These are phyloP conservation scores for Gossypium mustelinum DNA, from an alignment of 345 rosid genomes.

Conservation along the genomic window DNA sequence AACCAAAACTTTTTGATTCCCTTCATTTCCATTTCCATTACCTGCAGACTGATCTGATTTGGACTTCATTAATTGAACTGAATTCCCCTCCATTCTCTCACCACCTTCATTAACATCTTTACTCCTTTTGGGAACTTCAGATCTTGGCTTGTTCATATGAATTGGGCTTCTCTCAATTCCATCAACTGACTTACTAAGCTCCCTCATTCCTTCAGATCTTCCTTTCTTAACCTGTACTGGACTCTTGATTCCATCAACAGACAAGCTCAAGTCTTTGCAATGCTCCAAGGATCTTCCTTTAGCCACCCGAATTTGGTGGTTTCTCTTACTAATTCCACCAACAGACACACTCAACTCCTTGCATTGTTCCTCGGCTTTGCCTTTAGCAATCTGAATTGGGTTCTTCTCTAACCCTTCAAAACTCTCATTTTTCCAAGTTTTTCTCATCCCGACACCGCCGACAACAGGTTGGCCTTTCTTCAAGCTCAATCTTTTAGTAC, in stretches of 20 bases:
- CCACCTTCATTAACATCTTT: conserved; percentile 25
- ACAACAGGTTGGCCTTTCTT: conserved; percentile 23
- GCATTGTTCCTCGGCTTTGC: conserved; percentile 21
- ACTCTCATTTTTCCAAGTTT: conserved; percentile 58
- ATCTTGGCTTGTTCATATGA: conserved; percentile 37
- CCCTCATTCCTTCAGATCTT: conserved; percentile 24
- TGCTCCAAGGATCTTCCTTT: conserved; percentile 26
- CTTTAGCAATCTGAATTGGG: conserved; percentile 40
- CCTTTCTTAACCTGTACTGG: conserved; percentile 35
- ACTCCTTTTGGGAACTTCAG: conserved; percentile 15
- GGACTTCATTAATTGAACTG: conserved; percentile 30
- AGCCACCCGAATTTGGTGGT: conserved; percentile 18
- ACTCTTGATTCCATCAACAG: conserved; percentile 25
- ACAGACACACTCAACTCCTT: conserved; percentile 27
- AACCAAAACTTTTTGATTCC: conserved; percentile 10
- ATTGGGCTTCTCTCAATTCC: conserved; percentile 31
- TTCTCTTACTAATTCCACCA: conserved; percentile 33
- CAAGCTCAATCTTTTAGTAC: conserved; percentile 16
- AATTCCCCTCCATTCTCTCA: conserved; percentile 28
- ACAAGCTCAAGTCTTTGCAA: conserved; percentile 20
- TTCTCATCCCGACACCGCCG: conserved; percentile 44
- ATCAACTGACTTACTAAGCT: conserved; percentile 20
- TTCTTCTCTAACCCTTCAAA: conserved; percentile 29
- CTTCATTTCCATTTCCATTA: conserved; percentile 13
- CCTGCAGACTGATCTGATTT: conserved; percentile 27